Conservation (phyloP, 129 eudicot species). For the Centella asiatica region DNA sequence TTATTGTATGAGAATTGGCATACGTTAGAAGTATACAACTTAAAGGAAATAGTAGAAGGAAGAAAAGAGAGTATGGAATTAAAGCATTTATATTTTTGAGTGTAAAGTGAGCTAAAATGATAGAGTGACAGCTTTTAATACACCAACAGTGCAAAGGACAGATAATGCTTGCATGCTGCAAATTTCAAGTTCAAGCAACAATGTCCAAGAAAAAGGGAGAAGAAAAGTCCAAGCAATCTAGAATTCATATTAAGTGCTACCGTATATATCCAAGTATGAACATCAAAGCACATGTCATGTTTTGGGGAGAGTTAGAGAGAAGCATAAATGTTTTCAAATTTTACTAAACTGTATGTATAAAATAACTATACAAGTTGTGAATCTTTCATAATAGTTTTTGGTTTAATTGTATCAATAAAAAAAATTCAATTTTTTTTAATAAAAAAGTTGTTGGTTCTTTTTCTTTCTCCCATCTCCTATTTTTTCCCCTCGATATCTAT, state of each 20-base stretch:
- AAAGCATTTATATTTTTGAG: conserved; percentile 16
- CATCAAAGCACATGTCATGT: background rate
- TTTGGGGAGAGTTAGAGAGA: conserved; percentile 3
- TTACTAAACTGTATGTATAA: no score
- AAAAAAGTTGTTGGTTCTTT: no score
- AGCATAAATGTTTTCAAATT: no score
- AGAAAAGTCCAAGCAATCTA: background rate
- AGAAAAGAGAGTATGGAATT: background rate
- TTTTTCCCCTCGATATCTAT: no score
- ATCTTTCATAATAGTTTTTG: no score
- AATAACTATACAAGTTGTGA: no score
- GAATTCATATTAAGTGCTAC: background rate
- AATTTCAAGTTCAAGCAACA: conserved; percentile 18
- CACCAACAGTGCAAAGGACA: background rate
- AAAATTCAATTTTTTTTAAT: no score
- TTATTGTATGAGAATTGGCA: no score
- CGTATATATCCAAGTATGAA: conserved; percentile 12
- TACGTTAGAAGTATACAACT: background rate
- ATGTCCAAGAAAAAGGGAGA: no score
- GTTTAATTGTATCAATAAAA: no score
- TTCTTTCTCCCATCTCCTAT: no score
- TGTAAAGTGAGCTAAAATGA: conserved; percentile 35
- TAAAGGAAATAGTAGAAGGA: background rate
- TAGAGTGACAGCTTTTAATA: conserved; percentile 34
- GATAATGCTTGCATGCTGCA: conserved; percentile 12